phyloP scores from a whole-genome alignment of 768 basidiomycete species.

The Leccinum fibrillosum region DNA sequence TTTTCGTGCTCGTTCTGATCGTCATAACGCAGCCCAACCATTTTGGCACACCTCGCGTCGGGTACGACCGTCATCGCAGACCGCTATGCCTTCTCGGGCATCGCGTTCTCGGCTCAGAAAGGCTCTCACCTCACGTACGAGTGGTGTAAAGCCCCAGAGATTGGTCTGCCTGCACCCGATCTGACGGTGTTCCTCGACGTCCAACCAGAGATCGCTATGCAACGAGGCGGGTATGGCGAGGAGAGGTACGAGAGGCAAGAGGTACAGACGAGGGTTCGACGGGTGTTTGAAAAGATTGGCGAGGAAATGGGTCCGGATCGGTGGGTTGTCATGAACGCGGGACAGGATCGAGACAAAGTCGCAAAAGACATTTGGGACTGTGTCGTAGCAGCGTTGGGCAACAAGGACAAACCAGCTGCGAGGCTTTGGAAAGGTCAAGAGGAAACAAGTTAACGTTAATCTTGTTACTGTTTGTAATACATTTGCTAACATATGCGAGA shows the following conservation, averaged over 20 bases:
- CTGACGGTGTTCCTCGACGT: conserved; percentile 85
- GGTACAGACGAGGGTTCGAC: conserved; percentile 64
- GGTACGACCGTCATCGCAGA: conserved; percentile 85
- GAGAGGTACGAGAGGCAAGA: conserved; percentile 86
- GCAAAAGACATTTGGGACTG: conserved; percentile 52
- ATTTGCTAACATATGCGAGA: conserved; percentile 22
- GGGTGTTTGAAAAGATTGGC: conserved; percentile 56
- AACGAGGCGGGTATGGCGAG: conserved; percentile 77
- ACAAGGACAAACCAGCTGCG: conserved; percentile 40
- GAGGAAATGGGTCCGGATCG: conserved; percentile 42
- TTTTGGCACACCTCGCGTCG: conserved; percentile 51
- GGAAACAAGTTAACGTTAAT: conserved; percentile 4
- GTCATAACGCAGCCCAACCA: conserved; percentile 45
- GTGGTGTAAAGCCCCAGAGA: conserved; percentile 87
- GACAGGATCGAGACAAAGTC: conserved; percentile 46
- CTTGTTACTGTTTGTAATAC: conserved; percentile 20
- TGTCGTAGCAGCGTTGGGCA: conserved; percentile 40
- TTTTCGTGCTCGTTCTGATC: background rate
- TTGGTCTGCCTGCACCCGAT: conserved; percentile 87
- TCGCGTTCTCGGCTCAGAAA: conserved; percentile 80
- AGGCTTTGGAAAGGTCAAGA: conserved; percentile 44
- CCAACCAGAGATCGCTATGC: conserved; percentile 60
- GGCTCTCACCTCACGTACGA: conserved; percentile 42
- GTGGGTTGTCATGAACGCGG: conserved; percentile 66
- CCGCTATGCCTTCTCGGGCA: conserved; percentile 94